These are phyloP conservation scores for Nothophoma quercina DNA, from an alignment of 2,329 filamentous ascomycete species.

Conservation along the genomic window DNA sequence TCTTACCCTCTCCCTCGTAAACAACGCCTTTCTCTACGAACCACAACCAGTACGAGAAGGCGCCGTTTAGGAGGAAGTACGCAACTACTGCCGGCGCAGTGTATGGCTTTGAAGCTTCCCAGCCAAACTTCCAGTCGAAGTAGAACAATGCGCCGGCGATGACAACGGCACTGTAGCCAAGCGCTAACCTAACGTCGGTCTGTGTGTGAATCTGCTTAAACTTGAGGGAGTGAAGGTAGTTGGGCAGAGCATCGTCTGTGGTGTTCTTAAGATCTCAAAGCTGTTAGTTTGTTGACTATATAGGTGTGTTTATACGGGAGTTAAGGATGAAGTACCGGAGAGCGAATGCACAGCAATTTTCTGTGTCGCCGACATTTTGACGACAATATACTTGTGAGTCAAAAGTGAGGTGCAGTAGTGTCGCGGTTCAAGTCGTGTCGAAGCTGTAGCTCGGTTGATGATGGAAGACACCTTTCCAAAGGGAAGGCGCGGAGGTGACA, in stretches of 20 bases:
- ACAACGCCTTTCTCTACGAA: constrained; percentile 81
- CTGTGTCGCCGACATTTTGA: constrained; percentile 47
- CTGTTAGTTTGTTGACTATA: constrained; percentile 20
- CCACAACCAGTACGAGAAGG: constrained; percentile 85
- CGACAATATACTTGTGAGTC: background rate
- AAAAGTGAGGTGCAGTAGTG: background rate
- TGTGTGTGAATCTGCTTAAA: constrained; percentile 84
- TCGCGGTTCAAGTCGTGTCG: constrained; percentile 15
- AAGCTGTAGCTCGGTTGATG: constrained; percentile 29
- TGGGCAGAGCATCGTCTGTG: constrained; percentile 90
- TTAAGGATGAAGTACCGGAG: constrained; percentile 57
- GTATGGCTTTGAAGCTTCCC: constrained; percentile 83
- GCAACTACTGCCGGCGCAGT: constrained; percentile 79
- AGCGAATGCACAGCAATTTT: constrained; percentile 74
- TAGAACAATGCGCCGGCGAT: constrained; percentile 85
- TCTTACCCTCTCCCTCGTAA: constrained; percentile 76
- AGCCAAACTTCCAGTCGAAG: constrained; percentile 91
- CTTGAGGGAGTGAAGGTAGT: constrained; percentile 88
- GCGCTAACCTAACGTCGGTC: constrained; percentile 79
- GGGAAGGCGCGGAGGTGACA: constrained; percentile 38
- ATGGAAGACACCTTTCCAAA: constrained; percentile 49
- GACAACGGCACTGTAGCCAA: constrained; percentile 83
- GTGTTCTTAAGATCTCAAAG: constrained; percentile 89
- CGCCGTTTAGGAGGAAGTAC: constrained; percentile 81
- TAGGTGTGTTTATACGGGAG: background rate